Base-by-base conservation (phyloP, 2,329 filamentous ascomycete genomes). In the Uncinocarpus reesii region DNA sequence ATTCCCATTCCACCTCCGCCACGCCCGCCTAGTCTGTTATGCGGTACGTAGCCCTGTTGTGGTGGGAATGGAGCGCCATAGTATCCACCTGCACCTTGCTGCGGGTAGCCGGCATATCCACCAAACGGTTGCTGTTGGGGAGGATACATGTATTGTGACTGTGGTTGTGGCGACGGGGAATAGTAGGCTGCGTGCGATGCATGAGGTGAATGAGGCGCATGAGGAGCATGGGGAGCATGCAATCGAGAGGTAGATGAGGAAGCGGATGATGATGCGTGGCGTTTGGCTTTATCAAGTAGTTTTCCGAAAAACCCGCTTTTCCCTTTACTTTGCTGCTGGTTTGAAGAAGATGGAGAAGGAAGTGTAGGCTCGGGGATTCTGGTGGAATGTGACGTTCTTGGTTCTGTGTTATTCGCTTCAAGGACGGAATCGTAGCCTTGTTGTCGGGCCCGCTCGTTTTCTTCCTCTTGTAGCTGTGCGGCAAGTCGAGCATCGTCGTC, bases 401-500 rank as follows among this genome's bases (percentile, higher is more conserved):
- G 34, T 13, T 31, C n/a, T 7, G 34, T 38, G 20, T 37, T 47
- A 23, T 38, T 47, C 21, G 36, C 44, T 28, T 38, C 36, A 21
- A 40, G 34, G 2, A 47, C 36, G 34, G 15, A 29, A 26, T 47
- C 34, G 15, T 46, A 42, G 16, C 52, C 54, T 31, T 56, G 44
- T 53, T 44, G 45, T 57, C 53, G 61, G 13, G 73, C 74, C 37
- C 79, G 77, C 4, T 79, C 78, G 54, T 94, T 76, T 65, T 95
- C 88, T 65, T 95, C 85, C 37, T 84, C 84, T 64, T 95, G 89
- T 35, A 95, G 71, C 60, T 80, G 78, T 34, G 84, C 76, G 6
- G 89, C 88, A 7, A 89, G 71, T 21, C 75, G 75, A 51, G 84
- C 86, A 61, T 93, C 87, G 40, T 83, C 80, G 50, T 77, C 77